phyloP scores from a whole-genome alignment of 2,329 filamentous ascomycete genomes.

The Scopulariopsis brevicaulis region DNA sequence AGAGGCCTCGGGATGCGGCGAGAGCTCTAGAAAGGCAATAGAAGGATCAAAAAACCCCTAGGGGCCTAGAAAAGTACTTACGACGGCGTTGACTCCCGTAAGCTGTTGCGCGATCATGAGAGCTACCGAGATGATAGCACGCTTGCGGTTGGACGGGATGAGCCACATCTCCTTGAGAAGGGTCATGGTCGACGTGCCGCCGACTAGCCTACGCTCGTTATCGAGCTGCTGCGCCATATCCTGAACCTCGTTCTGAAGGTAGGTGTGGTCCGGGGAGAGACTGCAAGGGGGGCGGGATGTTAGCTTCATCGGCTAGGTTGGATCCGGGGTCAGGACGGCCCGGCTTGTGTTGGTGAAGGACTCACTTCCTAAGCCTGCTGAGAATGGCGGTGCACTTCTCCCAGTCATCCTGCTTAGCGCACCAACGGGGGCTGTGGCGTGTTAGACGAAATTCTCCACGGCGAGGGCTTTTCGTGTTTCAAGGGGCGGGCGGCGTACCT shows the following conservation, averaged over 20 bases:
- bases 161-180: slow-evolving; percentile 54
- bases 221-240: slow-evolving; percentile 53
- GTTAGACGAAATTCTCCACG: not conserved
- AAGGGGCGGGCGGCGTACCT: slow-evolving; percentile 14
- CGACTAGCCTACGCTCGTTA: slow-evolving; percentile 45
- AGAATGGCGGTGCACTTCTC: slow-evolving; percentile 48
- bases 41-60: not conserved
- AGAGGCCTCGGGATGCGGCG: too few species aligned
- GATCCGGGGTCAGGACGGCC: not conserved
- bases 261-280: slow-evolving; percentile 40
- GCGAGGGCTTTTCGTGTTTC: too few species aligned
- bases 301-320: not conserved
- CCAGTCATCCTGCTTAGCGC: slow-evolving; percentile 57
- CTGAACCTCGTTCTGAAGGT: slow-evolving; percentile 45
- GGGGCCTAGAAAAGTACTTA: slow-evolving; percentile 26
- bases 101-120: slow-evolving; percentile 62
- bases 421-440: slow-evolving; percentile 49
- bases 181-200: slow-evolving; percentile 40
- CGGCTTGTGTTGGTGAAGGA: too few species aligned
- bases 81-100: slow-evolving; percentile 46
- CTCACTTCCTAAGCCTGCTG: slow-evolving; percentile 31
- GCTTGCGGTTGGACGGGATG: slow-evolving; percentile 49
- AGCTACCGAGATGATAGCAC: slow-evolving; percentile 48
- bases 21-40: not conserved
- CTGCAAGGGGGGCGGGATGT: slow-evolving; percentile 12